phyloP scores from a whole-genome alignment of 257 asterid species.

The Haberlea rhodopensis region DNA sequence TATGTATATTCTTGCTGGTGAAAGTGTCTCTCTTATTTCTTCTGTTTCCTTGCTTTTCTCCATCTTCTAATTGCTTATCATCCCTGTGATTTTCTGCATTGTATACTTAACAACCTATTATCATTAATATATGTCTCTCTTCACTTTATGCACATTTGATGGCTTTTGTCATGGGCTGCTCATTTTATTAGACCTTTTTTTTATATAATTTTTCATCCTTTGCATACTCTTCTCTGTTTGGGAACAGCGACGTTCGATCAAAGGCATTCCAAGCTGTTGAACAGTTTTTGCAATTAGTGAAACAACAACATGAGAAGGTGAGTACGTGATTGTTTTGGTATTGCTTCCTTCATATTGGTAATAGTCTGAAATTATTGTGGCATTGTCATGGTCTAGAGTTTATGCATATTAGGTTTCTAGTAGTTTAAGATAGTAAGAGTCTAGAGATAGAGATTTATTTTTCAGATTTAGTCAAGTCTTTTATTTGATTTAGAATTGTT shows the following conservation, averaged over 20 bases:
- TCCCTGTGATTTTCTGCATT: slow-evolving; percentile 17
- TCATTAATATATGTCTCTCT: slow-evolving; percentile 9
- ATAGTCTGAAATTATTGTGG: slow-evolving; percentile 17
- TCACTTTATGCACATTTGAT: slow-evolving; percentile 13
- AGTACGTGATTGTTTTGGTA: slow-evolving; percentile 23
- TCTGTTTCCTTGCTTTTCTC: background rate
- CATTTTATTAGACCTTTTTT: slow-evolving; percentile 18
- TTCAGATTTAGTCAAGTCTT: too few relatives aligned
- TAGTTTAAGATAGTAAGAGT: too few relatives aligned
- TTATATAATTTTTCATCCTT: slow-evolving; percentile 6
- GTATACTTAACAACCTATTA: slow-evolving; percentile 1
- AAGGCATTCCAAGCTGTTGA: slow-evolving; percentile 96
- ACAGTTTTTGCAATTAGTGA: slow-evolving; percentile 87
- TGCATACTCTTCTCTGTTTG: slow-evolving; percentile 21
- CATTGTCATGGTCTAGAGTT: slow-evolving; percentile 2
- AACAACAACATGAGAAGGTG: slow-evolving; percentile 77
- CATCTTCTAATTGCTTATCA: slow-evolving; percentile 5
- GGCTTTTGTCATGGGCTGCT: slow-evolving; percentile 19
- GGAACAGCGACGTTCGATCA: slow-evolving; percentile 76
- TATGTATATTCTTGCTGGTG: too few relatives aligned
- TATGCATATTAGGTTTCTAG: too few relatives aligned
- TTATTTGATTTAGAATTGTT: too few relatives aligned
- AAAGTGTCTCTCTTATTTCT: background rate
- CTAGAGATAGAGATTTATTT: too few relatives aligned
- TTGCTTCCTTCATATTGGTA: slow-evolving; percentile 22